Base-by-base conservation (phyloP, 768 basidiomycete species). In the Boletus pseudopeckii region DNA sequence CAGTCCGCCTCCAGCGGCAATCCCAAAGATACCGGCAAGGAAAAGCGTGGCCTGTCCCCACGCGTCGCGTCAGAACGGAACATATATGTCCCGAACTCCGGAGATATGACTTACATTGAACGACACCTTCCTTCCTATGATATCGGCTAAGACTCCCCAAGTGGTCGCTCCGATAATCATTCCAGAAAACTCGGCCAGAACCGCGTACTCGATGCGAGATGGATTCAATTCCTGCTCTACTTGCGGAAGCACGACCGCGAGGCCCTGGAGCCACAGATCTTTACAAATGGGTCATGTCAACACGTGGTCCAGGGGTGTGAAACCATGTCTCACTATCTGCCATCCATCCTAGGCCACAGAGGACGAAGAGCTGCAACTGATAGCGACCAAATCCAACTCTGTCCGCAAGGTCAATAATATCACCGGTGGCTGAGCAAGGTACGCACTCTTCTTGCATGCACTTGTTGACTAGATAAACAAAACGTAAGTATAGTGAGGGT, bases 381-480 rank as follows among this genome's bases (percentile, higher is more conserved):
- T 80, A 80, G 39, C 70, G 72, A 14, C 79, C 79, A 39, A 76
- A 80, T 45, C 79, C 78, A 44, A 80, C 77, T 53, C 78, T 79
- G 59, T 44, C 11, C 34, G 9, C 24, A 30, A 11, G 5, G 17
- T 63, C 9, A 52, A 18, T 24, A 15, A 22, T 41, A 14, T 26
- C 18, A 48, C 30, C 11, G 18, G 46, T 51, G 40, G 56, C 50
- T 45, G 30, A 18, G 47, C 32, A 51, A 48, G 52, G 32, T 14
- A 65, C 71, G 13, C 33, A 77, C 76, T 79, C 77, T 38, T 76
- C 69, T 60, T 78, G 76, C 62, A 79, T 56, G 57, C 75, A 76
- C 53, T 69, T 69, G 60, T 79, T 79, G 55, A 79, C 77, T 79
- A 26, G 43, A 49, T n/a, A 26, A 22, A 40, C 18, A 17, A 28